Conservation (phyloP, 2,329 filamentous ascomycete species). For the Nannizzia gypsea region DNA sequence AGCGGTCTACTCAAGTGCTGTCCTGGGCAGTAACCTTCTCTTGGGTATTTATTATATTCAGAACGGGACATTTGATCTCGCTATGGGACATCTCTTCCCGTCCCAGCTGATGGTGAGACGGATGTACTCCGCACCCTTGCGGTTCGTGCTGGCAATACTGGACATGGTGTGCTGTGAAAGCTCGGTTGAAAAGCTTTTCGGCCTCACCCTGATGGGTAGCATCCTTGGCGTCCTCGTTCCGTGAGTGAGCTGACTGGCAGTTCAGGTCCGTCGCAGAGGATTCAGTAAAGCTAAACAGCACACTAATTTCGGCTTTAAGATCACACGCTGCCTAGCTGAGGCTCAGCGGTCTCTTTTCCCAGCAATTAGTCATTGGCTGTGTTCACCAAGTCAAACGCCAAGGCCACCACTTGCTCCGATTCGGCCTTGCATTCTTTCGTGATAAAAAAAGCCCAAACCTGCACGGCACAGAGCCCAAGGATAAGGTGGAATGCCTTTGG, state of each 20-base stretch:
- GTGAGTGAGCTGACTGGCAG: background rate
- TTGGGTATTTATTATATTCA: background rate
- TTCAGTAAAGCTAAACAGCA: background rate
- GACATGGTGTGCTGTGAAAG: background rate
- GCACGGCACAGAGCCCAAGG: background rate
- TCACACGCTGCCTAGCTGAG: conserved; percentile 1
- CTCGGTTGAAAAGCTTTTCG: background rate
- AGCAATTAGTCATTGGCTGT: background rate
- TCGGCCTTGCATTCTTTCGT: background rate
- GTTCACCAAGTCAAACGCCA: background rate
- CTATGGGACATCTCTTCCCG: background rate
- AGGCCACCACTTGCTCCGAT: background rate
- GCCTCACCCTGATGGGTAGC: background rate
- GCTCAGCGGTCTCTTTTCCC: background rate
- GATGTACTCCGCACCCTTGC: background rate
- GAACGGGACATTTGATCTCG: background rate
- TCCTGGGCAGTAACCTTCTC: background rate
- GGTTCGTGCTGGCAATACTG: background rate
- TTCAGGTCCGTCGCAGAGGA: background rate
- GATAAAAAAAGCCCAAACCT: background rate
- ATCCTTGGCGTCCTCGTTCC: conserved; percentile 1
- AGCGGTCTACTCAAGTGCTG: background rate
- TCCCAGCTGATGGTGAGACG: conserved; percentile 3
- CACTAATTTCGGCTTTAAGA: background rate
- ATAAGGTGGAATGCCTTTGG: background rate